Evolutionary conservation across 352 stramenopile genomes (phyloP).

Genomic region (Phytophthora litchii): DNA sequence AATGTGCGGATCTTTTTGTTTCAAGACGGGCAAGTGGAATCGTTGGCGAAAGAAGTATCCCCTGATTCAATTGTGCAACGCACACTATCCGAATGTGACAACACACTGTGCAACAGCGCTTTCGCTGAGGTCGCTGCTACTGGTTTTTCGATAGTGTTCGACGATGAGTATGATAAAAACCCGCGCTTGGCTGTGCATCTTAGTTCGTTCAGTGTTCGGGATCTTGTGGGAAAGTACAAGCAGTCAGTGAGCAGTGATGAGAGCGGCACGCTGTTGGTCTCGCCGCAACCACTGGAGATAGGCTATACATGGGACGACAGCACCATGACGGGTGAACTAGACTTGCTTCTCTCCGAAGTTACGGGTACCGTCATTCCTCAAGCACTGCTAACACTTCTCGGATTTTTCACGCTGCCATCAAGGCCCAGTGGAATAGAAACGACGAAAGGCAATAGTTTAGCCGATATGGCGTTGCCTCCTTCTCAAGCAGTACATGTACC

Average conservation of each 20-base stretch:
- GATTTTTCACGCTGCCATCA: constrained; percentile 62
- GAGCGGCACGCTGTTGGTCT: constrained; percentile 45
- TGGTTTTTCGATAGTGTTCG: constrained; percentile 42
- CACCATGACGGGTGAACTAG: constrained; percentile 46
- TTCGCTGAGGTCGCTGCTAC: constrained; percentile 41
- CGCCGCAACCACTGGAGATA: constrained; percentile 46
- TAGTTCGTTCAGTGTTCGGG: constrained; percentile 42
- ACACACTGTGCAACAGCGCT: constrained; percentile 1
- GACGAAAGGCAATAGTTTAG: constrained; percentile 2
- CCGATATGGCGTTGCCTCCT: constrained; percentile 6
- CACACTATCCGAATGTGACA: constrained; percentile 4
- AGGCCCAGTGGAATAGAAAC: constrained; percentile 9
- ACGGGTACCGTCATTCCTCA: constrained; percentile 64
- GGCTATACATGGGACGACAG: constrained; percentile 68
- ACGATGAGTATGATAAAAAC: constrained; percentile 49
- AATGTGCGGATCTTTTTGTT: constrained; percentile 55
- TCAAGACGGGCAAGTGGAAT: constrained; percentile 23
- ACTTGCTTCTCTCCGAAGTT: constrained; percentile 55
- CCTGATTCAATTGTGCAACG: constrained; percentile 18
- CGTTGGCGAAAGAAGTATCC: not conserved
- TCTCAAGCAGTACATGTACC: not conserved
- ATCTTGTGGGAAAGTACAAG: constrained; percentile 41
- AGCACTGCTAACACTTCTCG: constrained; percentile 42
- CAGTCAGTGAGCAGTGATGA: not conserved
- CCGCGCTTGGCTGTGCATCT: constrained; percentile 51